A percentile compares a stretch with the other conserved stretches of the same genome.
Evolutionary conservation across 441 rosid genomes (phyloP).

Genomic region (Manihot esculenta): DNA sequence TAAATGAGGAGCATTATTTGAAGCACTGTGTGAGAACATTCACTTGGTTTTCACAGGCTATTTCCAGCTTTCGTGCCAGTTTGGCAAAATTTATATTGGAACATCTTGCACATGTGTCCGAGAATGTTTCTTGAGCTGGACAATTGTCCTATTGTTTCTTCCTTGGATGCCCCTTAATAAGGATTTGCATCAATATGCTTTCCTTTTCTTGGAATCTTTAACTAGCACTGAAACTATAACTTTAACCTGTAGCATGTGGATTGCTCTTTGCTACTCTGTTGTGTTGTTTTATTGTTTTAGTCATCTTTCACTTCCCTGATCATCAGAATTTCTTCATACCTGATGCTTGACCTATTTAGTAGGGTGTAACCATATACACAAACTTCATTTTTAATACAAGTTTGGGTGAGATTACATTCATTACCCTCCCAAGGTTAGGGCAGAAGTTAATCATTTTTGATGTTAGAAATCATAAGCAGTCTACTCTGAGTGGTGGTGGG

Average conservation of each 20-base stretch:
- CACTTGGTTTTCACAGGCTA: constrained; percentile 23
- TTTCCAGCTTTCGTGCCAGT: constrained; percentile 10
- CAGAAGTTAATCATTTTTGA: background rate
- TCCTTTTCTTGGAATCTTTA: constrained; percentile 14
- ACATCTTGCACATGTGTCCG: background rate
- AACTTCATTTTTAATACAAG: constrained; percentile 4
- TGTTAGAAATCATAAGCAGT: constrained; percentile 9
- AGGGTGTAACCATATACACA: background rate
- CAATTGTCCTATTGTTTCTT: constrained; percentile 13
- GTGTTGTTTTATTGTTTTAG: constrained; percentile 27
- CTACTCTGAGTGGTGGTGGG: constrained; percentile 21
- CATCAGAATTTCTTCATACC: constrained; percentile 17
- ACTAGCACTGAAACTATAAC: background rate
- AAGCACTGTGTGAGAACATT: constrained; percentile 22
- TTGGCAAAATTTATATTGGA: background rate
- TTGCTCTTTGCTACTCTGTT: background rate
- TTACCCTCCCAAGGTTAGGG: constrained; percentile 4
- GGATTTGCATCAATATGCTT: constrained; percentile 5
- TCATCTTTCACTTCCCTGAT: constrained; percentile 12
- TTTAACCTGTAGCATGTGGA: background rate
- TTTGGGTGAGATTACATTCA: constrained; percentile 11
- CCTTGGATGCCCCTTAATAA: constrained; percentile 17
- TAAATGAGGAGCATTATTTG: background rate
- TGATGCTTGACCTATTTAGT: constrained; percentile 16
- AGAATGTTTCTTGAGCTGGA: background rate